Evolutionary conservation across 495 filamentous ascomycete genomes (phyloP), one percentile per base, ranked within the genome.

Genomic region (Aspergillus ellipticus): DNA sequence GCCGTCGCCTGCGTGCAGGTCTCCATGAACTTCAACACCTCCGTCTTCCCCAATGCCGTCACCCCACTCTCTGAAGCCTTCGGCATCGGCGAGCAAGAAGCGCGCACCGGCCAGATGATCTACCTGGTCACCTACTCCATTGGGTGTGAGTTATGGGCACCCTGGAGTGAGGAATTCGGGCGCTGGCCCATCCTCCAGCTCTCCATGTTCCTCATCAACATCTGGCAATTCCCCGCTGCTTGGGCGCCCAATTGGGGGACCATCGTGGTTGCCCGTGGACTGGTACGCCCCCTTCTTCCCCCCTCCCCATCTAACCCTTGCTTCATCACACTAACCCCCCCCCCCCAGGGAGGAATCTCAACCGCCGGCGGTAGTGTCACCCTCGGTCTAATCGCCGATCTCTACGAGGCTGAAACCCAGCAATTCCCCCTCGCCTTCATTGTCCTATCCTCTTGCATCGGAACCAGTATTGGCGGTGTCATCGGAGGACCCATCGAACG

Each of bases 71-170:
- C 82, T 2, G 65, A 80, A 26, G 71, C 83, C 20, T 90, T 86
- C 65, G 39, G 73, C n/a, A 81, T 90, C 45, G 81, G 80, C 58
- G 68, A 71, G 20, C 84, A 88, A 57, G 77, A 79, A 1, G 87
- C 85, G 2, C 79, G 87, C 8, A 68, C 77, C 6, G 86, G 84
- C 26, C 83, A 86, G 29, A 83, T 84, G 63, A 78, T 87, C 57
- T 92, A 88, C 69, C 74, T 92, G 42, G 73, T 90, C 49, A 71
- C 79, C 3, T 92, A 92, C 62, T 86, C 86, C 16, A 85, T 92
- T 65, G 88, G 88, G 5, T 90, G 86, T 64, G 88, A 90, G 66
- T 73, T 92, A 4, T 92, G 87, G 87, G 88, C 88, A 1, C 88
- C 88, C 0, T 91, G 88, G 86, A 83, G 79, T 49, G 88, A 92